Conservation (phyloP, 257 asterid genomes). For the Nicotiana obtusifolia region DNA sequence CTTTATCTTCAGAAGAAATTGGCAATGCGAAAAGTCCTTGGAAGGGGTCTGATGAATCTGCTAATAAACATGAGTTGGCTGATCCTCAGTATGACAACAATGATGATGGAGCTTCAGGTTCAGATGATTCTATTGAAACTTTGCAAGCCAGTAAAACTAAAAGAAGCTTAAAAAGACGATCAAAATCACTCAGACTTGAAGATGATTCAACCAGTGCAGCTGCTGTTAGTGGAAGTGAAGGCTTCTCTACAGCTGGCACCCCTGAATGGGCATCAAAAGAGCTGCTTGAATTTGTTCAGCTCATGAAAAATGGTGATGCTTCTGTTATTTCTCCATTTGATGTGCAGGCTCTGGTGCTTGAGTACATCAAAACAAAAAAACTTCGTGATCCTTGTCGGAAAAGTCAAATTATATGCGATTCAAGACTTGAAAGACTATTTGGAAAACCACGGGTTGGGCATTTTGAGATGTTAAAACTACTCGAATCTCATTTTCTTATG, state of each 20-base stretch:
- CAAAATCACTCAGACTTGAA: constrained; percentile 40
- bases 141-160: constrained; percentile 50
- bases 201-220: constrained; percentile 23
- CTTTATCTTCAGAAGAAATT: constrained; percentile 63
- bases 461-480: constrained; percentile 97
- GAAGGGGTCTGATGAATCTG: constrained; percentile 53
- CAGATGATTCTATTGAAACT: constrained; percentile 56
- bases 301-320: constrained; percentile 83
- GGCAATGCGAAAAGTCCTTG: constrained; percentile 74
- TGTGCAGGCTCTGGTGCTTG: constrained; percentile 93
- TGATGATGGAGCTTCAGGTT: constrained; percentile 54
- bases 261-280: constrained; percentile 90
- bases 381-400: constrained; percentile 91
- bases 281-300: constrained; percentile 85
- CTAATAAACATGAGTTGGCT: constrained; percentile 43
- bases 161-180: constrained; percentile 52
- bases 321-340: constrained; percentile 75
- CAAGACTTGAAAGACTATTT: constrained; percentile 73
- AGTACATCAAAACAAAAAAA: constrained; percentile 77
- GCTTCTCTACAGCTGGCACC: constrained; percentile 36
- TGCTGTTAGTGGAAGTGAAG: constrained; percentile 31
- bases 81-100: constrained; percentile 42
- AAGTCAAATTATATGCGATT: constrained; percentile 90
- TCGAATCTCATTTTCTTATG: constrained; percentile 79
- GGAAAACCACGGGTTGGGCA: constrained; percentile 96